Conservation (phyloP, 2,329 filamentous ascomycete species). For the Aspergillus candidus region DNA sequence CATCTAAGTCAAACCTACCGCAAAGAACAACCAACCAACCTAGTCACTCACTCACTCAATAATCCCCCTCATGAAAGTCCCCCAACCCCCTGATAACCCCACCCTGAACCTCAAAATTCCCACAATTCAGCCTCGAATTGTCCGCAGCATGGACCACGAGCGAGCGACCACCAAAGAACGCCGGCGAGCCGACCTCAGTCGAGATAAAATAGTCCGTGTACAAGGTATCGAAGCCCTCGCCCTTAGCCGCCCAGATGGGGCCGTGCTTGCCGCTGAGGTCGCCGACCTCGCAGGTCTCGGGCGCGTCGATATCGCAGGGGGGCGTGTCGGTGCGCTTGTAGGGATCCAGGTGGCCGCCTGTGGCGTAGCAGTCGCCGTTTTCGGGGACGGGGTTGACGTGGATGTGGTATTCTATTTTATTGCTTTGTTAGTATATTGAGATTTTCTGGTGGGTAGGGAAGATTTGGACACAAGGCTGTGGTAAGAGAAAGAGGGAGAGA, state of each 20-base stretch:
- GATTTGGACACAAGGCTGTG: conserved; percentile 3
- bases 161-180: conserved; percentile 50
- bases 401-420: conserved; percentile 58
- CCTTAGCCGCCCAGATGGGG: conserved; percentile 47
- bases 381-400: conserved; percentile 59
- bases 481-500: not conserved
- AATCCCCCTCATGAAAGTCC: not conserved
- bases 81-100: not conserved
- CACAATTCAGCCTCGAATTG: conserved; percentile 51
- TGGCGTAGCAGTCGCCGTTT: conserved; percentile 65
- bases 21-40: too few relatives aligned
- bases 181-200: conserved; percentile 32
- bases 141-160: conserved; percentile 51
- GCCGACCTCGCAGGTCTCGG: conserved; percentile 66
- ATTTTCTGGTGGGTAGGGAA: conserved; percentile 6
- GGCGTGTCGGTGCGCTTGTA: conserved; percentile 58
- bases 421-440: not conserved
- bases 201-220: conserved; percentile 48
- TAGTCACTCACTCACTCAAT: too few relatives aligned
- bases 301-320: conserved; percentile 52
- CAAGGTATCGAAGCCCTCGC: conserved; percentile 22
- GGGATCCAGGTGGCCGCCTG: conserved; percentile 65
- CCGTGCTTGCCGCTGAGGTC: conserved; percentile 72
- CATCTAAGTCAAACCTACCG: too few relatives aligned
- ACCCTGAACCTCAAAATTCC: conserved; percentile 43